Percentiles rank a stretch among this genome's conserved stretches.
Evolutionary conservation across 352 stramenopile species (phyloP).

Genomic region (Globisporangium spinosum): DNA sequence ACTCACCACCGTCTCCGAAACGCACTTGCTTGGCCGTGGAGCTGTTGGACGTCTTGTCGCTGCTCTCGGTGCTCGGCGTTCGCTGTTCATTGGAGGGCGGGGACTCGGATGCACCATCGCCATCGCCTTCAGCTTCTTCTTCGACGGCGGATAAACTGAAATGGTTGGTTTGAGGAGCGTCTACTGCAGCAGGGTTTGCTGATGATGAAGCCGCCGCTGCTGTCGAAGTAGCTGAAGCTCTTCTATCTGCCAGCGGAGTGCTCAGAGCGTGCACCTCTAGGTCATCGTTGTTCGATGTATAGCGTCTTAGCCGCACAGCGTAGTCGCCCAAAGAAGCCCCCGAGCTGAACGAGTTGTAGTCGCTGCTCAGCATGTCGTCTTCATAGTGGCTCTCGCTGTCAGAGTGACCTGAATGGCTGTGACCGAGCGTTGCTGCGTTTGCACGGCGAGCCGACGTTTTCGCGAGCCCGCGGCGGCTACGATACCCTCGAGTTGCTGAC

Average conservation of each 20-base stretch:
- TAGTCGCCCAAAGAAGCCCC: slow-evolving; percentile 28
- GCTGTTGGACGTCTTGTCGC: slow-evolving; percentile 32
- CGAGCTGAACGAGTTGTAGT: slow-evolving; percentile 34
- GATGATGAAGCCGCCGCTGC: neutral
- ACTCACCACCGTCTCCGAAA: slow-evolving; percentile 35
- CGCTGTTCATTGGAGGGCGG: slow-evolving; percentile 3
- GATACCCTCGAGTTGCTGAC: neutral
- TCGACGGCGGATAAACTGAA: neutral
- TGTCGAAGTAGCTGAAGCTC: neutral
- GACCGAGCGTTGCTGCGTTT: slow-evolving; percentile 1
- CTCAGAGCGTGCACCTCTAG: neutral
- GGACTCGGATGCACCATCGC: neutral
- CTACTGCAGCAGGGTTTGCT: neutral
- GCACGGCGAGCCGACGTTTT: neutral
- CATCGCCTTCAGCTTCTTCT: neutral
- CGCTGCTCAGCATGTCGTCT: slow-evolving; percentile 8
- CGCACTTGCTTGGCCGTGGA: slow-evolving; percentile 45
- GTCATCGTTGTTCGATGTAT: neutral
- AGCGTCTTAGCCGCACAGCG: slow-evolving; percentile 10
- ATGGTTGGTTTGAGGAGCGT: neutral
- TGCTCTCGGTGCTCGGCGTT: slow-evolving; percentile 49
- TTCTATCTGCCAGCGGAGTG: neutral
- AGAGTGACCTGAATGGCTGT: neutral
- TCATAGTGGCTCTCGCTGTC: slow-evolving; percentile 24
- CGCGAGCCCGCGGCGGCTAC: neutral